Evolutionary conservation across 176 grass and related monocot species (phyloP), one percentile per base, ranked within the genome.

Genomic region (Aegilops umbellulata): DNA sequence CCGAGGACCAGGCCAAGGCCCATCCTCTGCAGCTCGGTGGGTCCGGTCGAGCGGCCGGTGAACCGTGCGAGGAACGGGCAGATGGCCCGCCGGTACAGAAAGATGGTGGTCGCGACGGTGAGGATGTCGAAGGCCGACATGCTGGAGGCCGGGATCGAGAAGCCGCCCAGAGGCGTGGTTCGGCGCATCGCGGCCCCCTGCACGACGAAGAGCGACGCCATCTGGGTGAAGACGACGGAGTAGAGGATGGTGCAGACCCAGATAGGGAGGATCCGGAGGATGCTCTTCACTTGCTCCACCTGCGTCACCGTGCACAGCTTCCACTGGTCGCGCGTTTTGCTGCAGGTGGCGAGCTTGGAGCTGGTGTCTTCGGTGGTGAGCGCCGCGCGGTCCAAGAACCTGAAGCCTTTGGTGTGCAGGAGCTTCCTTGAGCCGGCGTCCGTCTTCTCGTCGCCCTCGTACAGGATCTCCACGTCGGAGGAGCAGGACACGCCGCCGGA

Each of bases 181-280:
- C 86, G 88, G 84, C 77, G 79, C 96, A 98, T 98, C 23, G 92
- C 89, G 23, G 91, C 93, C 12, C 96, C 96, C 88, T 98, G 96
- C 27, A 94, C 96, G 26, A 98, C 96, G 72, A 98, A 98, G 20
- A 98, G 87, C 62, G 96, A 98, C 14, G 93, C 93, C 96, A 98
- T 98, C 80, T 98, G 96, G 2, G 96, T 98, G 91, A 98, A 98
- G 2, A 98, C 90, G 19, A 98, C 96, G 38, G 96, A 98, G 87
- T 98, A 98, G 74, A 93, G 88, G 93, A 98, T 98, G 88, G 96
- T 98, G 86, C 90, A 94, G 74, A 98, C 88, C 96, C 96, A 95
- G 71, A 98, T 92, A 65, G 93, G 96, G 44, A 98, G 90, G 11
- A 98, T 88, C 44, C 93, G 85, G 15, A 98, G 91, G 79, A 94